Percentiles rank a stretch among this genome's conserved stretches.
These are phyloP conservation scores for Cercophora newfieldiana DNA, from an alignment of 495 filamentous ascomycete genomes.

Conservation along the genomic window DNA sequence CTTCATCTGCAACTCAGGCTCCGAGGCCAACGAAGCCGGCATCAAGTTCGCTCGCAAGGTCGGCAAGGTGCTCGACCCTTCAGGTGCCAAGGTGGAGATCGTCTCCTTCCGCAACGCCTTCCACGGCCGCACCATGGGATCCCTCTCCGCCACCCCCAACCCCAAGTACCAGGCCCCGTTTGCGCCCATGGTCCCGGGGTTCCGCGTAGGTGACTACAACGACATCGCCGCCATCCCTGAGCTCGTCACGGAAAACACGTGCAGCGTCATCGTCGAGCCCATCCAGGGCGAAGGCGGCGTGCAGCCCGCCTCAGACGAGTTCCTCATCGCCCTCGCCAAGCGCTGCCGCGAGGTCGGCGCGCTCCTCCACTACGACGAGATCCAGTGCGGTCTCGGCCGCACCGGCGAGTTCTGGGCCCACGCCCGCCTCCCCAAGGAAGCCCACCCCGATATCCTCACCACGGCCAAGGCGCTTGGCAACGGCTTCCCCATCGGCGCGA, in stretches of 20 bases:
- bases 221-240: constrained; percentile 66
- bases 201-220: constrained; percentile 83
- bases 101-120: constrained; percentile 89
- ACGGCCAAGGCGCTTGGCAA: constrained; percentile 96
- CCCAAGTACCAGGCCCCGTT: constrained; percentile 97
- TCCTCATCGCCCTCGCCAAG: constrained; percentile 72
- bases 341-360: constrained; percentile 87
- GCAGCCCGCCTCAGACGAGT: constrained; percentile 76
- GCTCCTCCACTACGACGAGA: constrained; percentile 91
- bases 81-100: constrained; percentile 75
- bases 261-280: constrained; percentile 94
- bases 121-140: constrained; percentile 95
- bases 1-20: constrained; percentile 93
- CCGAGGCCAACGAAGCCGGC: constrained; percentile 95
- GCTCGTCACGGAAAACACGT: constrained; percentile 80
- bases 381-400: constrained; percentile 87
- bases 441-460: constrained; percentile 92
- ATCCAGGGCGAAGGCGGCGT: constrained; percentile 98
- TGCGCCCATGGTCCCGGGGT: constrained; percentile 91
- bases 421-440: constrained; percentile 63
- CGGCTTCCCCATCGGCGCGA: constrained; percentile 91
- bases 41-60: constrained; percentile 95
- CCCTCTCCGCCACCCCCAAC: constrained; percentile 92
- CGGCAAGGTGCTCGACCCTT: constrained; percentile 69
- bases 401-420: constrained; percentile 94